These are phyloP conservation scores for Akanthomyces lecanii DNA, from an alignment of 2,329 filamentous ascomycete genomes.

Conservation along the genomic window DNA sequence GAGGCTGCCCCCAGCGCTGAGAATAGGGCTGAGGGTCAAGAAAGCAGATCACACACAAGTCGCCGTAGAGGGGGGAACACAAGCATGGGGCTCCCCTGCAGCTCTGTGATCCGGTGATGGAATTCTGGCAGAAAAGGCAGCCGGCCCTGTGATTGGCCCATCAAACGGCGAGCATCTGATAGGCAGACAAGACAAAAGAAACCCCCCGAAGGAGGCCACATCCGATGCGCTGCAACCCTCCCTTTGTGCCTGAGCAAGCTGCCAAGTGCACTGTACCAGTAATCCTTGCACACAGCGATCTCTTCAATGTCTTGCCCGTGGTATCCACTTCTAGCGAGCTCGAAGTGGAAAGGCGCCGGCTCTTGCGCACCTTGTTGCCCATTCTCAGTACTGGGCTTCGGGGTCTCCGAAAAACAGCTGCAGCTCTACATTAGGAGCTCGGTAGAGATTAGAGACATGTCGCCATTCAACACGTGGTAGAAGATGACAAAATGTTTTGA, in stretches of 20 bases:
- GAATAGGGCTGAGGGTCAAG: conserved; percentile 1
- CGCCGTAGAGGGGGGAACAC: neutral
- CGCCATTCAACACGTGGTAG: neutral
- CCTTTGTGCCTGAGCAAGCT: no score
- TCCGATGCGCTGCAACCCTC: no score
- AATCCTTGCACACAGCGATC: neutral
- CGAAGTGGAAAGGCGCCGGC: neutral
- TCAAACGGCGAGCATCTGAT: neutral
- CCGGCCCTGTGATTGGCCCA: neutral
- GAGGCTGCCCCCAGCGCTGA: neutral
- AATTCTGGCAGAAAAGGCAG: neutral
- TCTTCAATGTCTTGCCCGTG: neutral
- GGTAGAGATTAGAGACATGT: neutral
- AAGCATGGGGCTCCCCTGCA: neutral
- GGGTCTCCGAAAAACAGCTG: neutral
- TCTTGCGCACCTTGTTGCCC: neutral
- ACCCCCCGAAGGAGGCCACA: neutral
- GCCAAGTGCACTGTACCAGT: no score
- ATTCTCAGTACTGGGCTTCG: conserved; percentile 3
- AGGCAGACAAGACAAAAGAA: neutral
- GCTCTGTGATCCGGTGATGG: neutral
- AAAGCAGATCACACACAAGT: neutral
- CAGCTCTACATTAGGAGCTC: neutral
- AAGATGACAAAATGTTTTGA: neutral
- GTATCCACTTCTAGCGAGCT: conserved; percentile 2